Evolutionary conservation across 768 basidiomycete genomes (phyloP).

Genomic region (Cyclocybe aegerita): DNA sequence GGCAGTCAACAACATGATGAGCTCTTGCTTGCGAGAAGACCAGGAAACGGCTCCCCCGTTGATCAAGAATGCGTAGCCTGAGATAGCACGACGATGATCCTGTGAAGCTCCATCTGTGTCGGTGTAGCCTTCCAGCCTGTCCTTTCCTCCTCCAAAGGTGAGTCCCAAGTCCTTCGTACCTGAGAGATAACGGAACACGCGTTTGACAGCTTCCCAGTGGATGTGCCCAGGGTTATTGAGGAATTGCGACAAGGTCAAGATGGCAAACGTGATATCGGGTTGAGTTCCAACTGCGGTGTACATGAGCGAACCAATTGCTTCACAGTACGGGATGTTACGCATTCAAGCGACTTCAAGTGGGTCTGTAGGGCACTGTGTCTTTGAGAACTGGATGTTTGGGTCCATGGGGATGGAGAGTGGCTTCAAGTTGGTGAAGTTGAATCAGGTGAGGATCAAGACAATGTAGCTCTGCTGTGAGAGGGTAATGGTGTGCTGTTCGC

Average conservation of each 20-base stretch:
- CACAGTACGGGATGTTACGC: slow-evolving; percentile 20
- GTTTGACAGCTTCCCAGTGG: slow-evolving; percentile 10
- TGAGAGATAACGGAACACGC: slow-evolving; percentile 5
- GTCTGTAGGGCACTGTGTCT: slow-evolving; percentile 14
- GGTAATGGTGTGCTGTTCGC: not conserved
- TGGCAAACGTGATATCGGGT: slow-evolving; percentile 5
- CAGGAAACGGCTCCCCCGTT: slow-evolving; percentile 28
- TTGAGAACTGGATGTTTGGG: not conserved
- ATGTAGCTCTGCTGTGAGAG: not conserved
- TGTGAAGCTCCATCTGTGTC: slow-evolving; percentile 10
- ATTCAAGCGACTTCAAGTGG: slow-evolving; percentile 15
- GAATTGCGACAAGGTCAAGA: not conserved
- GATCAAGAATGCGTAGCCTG: slow-evolving; percentile 19
- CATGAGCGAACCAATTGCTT: slow-evolving; percentile 27
- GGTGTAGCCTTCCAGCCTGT: not conserved
- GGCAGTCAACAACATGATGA: slow-evolving; percentile 21
- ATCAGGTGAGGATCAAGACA: not conserved
- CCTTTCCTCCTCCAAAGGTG: slow-evolving; percentile 5
- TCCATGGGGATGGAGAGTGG: not conserved
- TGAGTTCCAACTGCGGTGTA: slow-evolving; percentile 1
- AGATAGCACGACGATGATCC: slow-evolving; percentile 4
- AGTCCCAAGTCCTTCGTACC: slow-evolving; percentile 9
- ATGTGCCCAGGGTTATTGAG: not conserved
- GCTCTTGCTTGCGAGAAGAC: slow-evolving; percentile 27
- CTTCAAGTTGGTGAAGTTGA: not conserved